These are phyloP conservation scores for Dentipellis fragilis DNA, from an alignment of 768 basidiomycete species.

Conservation along the genomic window DNA sequence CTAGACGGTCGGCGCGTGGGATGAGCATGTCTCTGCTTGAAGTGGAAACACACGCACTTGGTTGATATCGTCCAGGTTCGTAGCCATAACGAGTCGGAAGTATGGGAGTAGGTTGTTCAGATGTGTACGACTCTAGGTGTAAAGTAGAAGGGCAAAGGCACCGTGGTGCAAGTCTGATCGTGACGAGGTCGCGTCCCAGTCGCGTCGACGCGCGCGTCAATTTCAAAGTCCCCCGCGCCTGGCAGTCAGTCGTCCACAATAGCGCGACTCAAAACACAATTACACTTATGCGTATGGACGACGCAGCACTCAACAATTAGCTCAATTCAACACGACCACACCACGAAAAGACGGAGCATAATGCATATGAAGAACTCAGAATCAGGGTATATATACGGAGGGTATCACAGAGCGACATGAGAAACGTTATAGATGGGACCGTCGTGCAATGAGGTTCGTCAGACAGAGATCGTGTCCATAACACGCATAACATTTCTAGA, in stretches of 20 bases:
- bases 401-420: background rate
- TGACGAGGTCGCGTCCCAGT: background rate
- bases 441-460: background rate
- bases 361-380: background rate
- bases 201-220: background rate
- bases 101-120: background rate
- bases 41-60: constrained; percentile 4
- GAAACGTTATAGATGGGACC: background rate
- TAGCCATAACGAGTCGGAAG: background rate
- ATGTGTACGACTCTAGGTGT: too few relatives aligned
- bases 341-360: too few relatives aligned
- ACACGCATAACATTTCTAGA: background rate
- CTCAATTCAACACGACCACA: too few relatives aligned
- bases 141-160: background rate
- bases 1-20: background rate
- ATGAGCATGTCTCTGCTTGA: background rate
- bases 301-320: too few relatives aligned
- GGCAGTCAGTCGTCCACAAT: too few relatives aligned
- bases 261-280: too few relatives aligned
- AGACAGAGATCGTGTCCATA: background rate
- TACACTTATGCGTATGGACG: background rate
- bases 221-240: background rate
- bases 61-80: constrained; percentile 8
- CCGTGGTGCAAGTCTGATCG: background rate
- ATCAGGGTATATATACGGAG: background rate